Conservation (phyloP, 1,284 basidiomycete species). For the Lentinula novae-zelandiae region DNA sequence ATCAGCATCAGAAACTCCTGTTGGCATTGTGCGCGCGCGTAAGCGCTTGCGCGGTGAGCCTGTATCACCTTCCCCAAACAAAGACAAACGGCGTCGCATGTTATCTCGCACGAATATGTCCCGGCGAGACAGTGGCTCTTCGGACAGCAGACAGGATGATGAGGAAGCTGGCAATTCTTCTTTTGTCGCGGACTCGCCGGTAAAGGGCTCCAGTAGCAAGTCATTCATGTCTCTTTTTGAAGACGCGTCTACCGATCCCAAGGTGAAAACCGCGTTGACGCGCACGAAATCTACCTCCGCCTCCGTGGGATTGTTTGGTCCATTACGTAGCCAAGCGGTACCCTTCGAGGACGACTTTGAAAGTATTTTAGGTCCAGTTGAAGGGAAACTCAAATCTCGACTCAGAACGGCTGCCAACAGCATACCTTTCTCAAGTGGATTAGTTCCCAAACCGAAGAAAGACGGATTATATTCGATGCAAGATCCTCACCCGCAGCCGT, state of each 20-base stretch:
- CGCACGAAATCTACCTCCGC: slow-evolving; percentile 13
- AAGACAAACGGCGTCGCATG: slow-evolving; percentile 63
- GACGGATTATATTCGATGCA: slow-evolving; percentile 7
- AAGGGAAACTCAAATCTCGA: background rate
- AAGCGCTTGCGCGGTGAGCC: slow-evolving; percentile 77
- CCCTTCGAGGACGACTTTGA: slow-evolving; percentile 14
- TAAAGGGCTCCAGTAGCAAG: slow-evolving; percentile 43
- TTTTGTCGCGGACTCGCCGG: slow-evolving; percentile 66
- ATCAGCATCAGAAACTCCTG: slow-evolving; percentile 24
- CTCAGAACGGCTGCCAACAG: background rate
- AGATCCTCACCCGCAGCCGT: background rate
- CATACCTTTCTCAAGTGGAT: background rate
- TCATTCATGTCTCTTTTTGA: slow-evolving; percentile 67
- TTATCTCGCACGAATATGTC: slow-evolving; percentile 18
- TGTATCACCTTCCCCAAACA: slow-evolving; percentile 75
- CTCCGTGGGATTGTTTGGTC: slow-evolving; percentile 5
- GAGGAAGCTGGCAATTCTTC: slow-evolving; percentile 38
- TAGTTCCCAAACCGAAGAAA: slow-evolving; percentile 5
- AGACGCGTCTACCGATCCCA: slow-evolving; percentile 36
- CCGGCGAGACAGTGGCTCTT: slow-evolving; percentile 23
- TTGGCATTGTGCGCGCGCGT: slow-evolving; percentile 61
- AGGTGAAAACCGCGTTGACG: slow-evolving; percentile 9
- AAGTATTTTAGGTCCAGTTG: background rate
- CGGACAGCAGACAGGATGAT: slow-evolving; percentile 37
- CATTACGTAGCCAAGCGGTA: background rate